These are phyloP conservation scores for Benincasa hispida DNA, from an alignment of 306 rosid species.

Conservation along the genomic window DNA sequence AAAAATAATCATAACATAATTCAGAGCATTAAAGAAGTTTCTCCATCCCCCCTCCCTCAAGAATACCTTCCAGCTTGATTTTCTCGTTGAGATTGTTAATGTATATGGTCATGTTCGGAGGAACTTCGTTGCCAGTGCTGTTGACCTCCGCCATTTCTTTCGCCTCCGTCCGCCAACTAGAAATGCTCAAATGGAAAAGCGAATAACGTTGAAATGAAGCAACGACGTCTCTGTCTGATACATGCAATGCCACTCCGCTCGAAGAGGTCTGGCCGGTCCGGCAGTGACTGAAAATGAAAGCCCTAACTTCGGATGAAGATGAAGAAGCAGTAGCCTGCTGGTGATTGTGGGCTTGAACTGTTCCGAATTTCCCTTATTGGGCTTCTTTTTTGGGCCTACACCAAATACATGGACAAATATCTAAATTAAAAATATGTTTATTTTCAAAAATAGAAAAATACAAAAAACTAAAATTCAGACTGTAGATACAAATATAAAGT, in stretches of 20 bases:
- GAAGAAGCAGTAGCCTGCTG: background rate
- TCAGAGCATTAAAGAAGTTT: background rate
- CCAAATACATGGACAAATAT: too few species aligned
- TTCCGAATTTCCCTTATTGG: background rate
- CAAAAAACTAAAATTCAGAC: too few species aligned
- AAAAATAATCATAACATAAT: background rate
- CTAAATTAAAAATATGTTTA: too few species aligned
- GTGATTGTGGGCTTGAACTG: background rate
- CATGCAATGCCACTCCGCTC: background rate
- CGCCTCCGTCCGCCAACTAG: background rate
- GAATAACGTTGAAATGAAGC: background rate
- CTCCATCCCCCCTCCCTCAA: background rate
- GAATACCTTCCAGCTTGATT: slow-evolving; percentile 77
- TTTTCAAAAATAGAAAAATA: too few species aligned
- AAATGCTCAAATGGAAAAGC: background rate
- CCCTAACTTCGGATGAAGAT: background rate
- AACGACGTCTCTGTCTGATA: background rate
- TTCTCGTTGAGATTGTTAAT: slow-evolving; percentile 93
- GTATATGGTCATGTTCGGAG: slow-evolving; percentile 72
- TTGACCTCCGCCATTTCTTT: slow-evolving; percentile 52
- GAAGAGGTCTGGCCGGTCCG: slow-evolving; percentile 1
- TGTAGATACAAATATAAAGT: too few species aligned
- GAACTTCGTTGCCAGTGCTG: slow-evolving; percentile 24
- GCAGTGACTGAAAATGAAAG: background rate
- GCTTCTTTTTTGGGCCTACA: background rate